phyloP scores from a whole-genome alignment of 768 basidiomycete species.

The Panellus pusillus region DNA sequence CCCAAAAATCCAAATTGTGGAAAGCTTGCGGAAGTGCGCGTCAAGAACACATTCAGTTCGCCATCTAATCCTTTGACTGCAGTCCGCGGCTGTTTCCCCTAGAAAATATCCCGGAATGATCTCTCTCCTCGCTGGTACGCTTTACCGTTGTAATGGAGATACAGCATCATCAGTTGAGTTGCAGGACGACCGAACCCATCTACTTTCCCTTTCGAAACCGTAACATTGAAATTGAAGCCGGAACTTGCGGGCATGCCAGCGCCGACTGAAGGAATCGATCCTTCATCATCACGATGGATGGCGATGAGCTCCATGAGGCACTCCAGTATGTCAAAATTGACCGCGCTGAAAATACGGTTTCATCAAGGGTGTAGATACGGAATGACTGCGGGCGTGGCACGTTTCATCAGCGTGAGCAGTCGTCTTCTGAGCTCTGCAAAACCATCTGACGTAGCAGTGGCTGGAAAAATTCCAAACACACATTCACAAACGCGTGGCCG shows the following conservation, averaged over 20 bases:
- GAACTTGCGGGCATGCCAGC: conserved; percentile 21
- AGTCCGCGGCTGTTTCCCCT: conserved; percentile 48
- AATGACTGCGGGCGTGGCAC: conserved; percentile 35
- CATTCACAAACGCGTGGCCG: conserved; percentile 35
- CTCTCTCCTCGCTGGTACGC: conserved; percentile 26
- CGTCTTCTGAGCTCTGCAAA: background rate
- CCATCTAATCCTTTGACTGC: background rate
- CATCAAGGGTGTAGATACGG: conserved; percentile 29
- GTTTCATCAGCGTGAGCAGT: conserved; percentile 20
- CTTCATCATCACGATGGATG: conserved; percentile 32
- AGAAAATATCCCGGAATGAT: conserved; percentile 41
- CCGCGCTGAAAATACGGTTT: background rate
- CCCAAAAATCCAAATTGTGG: conserved; percentile 11
- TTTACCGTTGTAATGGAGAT: too few relatives aligned
- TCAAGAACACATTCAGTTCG: too few relatives aligned
- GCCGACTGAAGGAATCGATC: conserved; percentile 6
- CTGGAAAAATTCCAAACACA: conserved; percentile 36
- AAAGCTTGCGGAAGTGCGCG: conserved; percentile 18
- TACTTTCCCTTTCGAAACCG: conserved; percentile 38
- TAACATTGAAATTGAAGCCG: conserved; percentile 40
- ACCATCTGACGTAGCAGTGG: conserved; percentile 23
- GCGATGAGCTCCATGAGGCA: conserved; percentile 36
- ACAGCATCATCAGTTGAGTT: background rate
- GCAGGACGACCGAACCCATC: conserved; percentile 41
- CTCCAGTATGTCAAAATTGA: conserved; percentile 29